Base-by-base conservation (phyloP, 345 rosid species). In the Stellera chamaejasme region DNA sequence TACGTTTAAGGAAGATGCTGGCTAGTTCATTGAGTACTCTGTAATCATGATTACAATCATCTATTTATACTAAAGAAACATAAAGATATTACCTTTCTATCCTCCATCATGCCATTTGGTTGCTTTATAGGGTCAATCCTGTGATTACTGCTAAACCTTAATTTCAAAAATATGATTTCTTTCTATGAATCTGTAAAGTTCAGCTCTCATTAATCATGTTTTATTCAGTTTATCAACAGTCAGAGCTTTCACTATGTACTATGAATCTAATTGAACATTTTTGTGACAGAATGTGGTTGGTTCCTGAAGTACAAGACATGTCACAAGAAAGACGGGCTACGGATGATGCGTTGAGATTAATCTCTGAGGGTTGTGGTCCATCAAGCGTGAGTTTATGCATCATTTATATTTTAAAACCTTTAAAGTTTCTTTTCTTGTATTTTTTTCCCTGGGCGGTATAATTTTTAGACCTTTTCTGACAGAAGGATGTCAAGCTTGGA, bases 171-270 rank as follows among this genome's bases (percentile, higher is more conserved):
- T 32, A 5, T 32, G 39, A 32, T 32, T 32, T 32, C 39, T 32
- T 32, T 32, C 39, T 32, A 4, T 32, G 39, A 32, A 32, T 4
- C 39, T 7, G 39, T 32, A 32, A 32, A 32, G 9, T 32, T 32
- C 39, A 32, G 39, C 9, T 32, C 7, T 8, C 9, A 8, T 5
- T 32, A 32, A 32, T 32, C 9, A 32, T 32, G 39, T 32, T 8
- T 32, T 3, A 8, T 0, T 32, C 39, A 32, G 39, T 32, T 32
- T 8, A 55, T 90, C 95, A 11, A 80, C 82, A 58, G 61, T 83
- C 46, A 82, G 66, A 59, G 97, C 92, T 66, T 86, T 88, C 36
- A 92, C 97, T 2, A 52, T 80, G 39, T 87, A 95, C 5, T 90
- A 79, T 11, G 71, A 86, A 15, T 4, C 3, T 32, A 32, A 32